phyloP scores from a whole-genome alignment of 805 yeast genomes.

The Wickerhamomyces canadensis region DNA sequence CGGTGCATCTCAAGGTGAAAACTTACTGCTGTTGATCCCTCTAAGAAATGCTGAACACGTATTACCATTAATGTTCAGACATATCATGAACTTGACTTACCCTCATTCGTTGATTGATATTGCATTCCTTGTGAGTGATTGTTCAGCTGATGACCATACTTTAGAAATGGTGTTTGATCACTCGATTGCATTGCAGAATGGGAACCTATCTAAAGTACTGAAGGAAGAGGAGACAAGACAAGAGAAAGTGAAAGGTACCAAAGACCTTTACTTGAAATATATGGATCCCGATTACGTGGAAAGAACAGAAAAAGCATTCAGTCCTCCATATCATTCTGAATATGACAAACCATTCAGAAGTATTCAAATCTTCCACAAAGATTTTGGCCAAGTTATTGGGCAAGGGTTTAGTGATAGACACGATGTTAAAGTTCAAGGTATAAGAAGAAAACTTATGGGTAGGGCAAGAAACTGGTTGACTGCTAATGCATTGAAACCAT shows the following conservation, averaged over 20 bases:
- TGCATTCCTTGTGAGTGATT: slow-evolving; percentile 77
- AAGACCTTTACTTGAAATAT: slow-evolving; percentile 60
- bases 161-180: slow-evolving; percentile 60
- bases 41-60: slow-evolving; percentile 74
- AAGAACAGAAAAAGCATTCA: slow-evolving; percentile 51
- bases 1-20: slow-evolving; percentile 51
- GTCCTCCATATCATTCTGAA: slow-evolving; percentile 58
- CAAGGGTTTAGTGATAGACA: slow-evolving; percentile 82
- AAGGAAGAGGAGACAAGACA: slow-evolving; percentile 34
- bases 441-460: slow-evolving; percentile 79
- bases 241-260: slow-evolving; percentile 42
- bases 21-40: slow-evolving; percentile 67
- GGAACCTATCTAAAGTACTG: slow-evolving; percentile 49
- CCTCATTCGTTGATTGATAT: slow-evolving; percentile 76
- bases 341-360: slow-evolving; percentile 70
- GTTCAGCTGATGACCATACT: slow-evolving; percentile 62
- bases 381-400: slow-evolving; percentile 80
- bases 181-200: slow-evolving; percentile 64
- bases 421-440: slow-evolving; percentile 81
- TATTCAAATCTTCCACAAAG: slow-evolving; percentile 74
- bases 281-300: slow-evolving; percentile 63
- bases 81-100: slow-evolving; percentile 80
- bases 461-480: slow-evolving; percentile 83
- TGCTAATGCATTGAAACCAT: slow-evolving; percentile 67
- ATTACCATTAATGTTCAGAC: slow-evolving; percentile 76